These are phyloP conservation scores for Dactylonectria estremocensis DNA, from an alignment of 2,329 filamentous ascomycete species.

Conservation along the genomic window DNA sequence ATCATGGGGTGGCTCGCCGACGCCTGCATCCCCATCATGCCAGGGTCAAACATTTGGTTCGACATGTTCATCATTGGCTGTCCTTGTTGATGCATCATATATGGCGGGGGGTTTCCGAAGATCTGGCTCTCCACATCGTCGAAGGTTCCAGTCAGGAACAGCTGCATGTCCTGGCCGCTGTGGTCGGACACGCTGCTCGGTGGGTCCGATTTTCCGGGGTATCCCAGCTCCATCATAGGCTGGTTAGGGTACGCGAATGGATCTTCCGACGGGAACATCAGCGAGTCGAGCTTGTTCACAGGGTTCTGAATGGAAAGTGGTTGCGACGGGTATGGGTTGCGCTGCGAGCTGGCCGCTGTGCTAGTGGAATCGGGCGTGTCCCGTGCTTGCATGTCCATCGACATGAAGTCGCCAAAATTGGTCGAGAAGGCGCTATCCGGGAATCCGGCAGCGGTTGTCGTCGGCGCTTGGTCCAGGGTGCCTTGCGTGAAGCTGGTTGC, in stretches of 20 bases:
- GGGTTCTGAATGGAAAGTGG: conserved; percentile 57
- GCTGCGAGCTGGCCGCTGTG: conserved; percentile 58
- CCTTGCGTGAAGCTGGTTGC: conserved; percentile 47
- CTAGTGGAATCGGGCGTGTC: conserved; percentile 62
- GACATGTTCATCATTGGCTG: conserved; percentile 61
- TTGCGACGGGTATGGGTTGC: conserved; percentile 52
- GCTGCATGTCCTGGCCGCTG: conserved; percentile 56
- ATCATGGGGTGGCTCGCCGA: conserved; percentile 37
- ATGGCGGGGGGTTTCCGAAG: conserved; percentile 79
- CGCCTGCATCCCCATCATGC: conserved; percentile 59
- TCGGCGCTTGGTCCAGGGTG: conserved; percentile 55
- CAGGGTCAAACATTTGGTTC: conserved; percentile 61
- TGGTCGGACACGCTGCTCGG: conserved; percentile 53
- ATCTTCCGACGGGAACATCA: conserved; percentile 87
- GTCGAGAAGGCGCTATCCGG: conserved; percentile 56
- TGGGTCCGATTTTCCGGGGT: conserved; percentile 54
- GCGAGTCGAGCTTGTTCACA: conserved; percentile 79
- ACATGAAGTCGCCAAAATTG: conserved; percentile 62
- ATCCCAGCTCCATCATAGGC: conserved; percentile 74
- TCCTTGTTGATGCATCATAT: conserved; percentile 68
- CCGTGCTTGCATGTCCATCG: conserved; percentile 61
- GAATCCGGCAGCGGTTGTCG: conserved; percentile 50
- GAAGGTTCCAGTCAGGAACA: conserved; percentile 68
- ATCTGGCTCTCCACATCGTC: conserved; percentile 82
- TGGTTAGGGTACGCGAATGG: conserved; percentile 87